Base-by-base conservation (phyloP, 257 asterid species). In the Nyctanthes arbortristis region DNA sequence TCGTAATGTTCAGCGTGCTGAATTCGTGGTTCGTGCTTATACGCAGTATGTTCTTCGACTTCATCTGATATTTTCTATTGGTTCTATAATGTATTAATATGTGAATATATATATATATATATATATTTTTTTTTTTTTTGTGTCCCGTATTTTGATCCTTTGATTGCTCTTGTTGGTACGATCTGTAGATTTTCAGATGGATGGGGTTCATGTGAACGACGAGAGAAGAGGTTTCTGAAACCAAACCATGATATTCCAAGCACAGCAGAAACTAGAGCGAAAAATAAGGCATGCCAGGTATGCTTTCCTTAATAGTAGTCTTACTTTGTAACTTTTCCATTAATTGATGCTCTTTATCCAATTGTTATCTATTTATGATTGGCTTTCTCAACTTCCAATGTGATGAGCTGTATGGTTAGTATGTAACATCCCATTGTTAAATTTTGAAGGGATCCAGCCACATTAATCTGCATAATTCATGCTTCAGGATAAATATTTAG, bases 241-340 rank as follows among this genome's bases (percentile, higher is more conserved):
- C 98, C 98, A 52, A 93, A 93, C 77, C 96, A 91, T 71, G 98
- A 93, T 75, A 84, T 93, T 82, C 98, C 98, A 20, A 85, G 98
- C 83, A 93, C 98, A 60, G 98, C 98, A 45, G 98, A 93, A 93
- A 93, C 98, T 61, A 89, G 98, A 84, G 97, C 98, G 47, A 93
- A 93, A 77, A 93, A 91, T 66, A 91, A 88, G 84, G 96, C 98
- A 71, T 91, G 97, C 55, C 97, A 93, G 97, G 98, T 93, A 10
- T 33, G 79, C 77, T 35, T 5, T 78, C 66, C 43, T 29, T 29
- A 29, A n/a, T 3, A 65, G 62, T 66, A 57, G 31, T 37, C 65
- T 22, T 55, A 27, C 39, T 58, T 57, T 65, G 30, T n/a, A 58
- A 62, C 35, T 34, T 5, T 61, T 4, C 29, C 58, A 67, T 36